phyloP scores from a whole-genome alignment of 2,329 filamentous ascomycete genomes.

The Penicillium sp. region DNA sequence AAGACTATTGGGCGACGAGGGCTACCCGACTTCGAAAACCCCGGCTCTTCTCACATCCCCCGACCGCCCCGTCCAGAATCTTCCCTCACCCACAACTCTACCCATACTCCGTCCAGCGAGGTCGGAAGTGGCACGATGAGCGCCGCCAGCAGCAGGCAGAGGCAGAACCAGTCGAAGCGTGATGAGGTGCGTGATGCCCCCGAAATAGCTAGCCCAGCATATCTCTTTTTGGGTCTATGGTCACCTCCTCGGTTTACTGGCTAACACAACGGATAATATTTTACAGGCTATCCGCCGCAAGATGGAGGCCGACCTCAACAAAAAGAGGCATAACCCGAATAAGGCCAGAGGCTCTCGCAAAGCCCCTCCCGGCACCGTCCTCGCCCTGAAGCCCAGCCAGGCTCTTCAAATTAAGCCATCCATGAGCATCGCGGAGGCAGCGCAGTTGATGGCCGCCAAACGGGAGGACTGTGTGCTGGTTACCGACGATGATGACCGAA shows the following conservation, averaged over 20 bases:
- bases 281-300: conserved; percentile 87
- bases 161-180: conserved; percentile 93
- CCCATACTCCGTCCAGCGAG: conserved; percentile 44
- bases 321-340: conserved; percentile 80
- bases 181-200: conserved; percentile 71
- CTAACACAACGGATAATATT: conserved; percentile 3
- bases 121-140: conserved; percentile 67
- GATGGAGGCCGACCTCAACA: conserved; percentile 95
- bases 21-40: conserved; percentile 50
- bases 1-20: conserved; percentile 52
- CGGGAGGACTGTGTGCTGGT: conserved; percentile 96
- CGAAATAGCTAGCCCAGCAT: conserved; percentile 1
- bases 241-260: background rate
- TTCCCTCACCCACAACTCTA: conserved; percentile 35
- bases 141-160: conserved; percentile 79
- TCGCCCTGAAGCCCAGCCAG: conserved; percentile 89
- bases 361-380: conserved; percentile 90
- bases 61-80: conserved; percentile 54
- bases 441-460: conserved; percentile 98
- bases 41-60: conserved; percentile 54
- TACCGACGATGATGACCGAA: conserved; percentile 95
- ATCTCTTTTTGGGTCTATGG: background rate
- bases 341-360: conserved; percentile 83
- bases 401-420: conserved; percentile 95
- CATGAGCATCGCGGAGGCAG: conserved; percentile 91